Evolutionary conservation across 352 stramenopile genomes (phyloP), one percentile per base, ranked within the genome.

Genomic region (Thalassiosira pacifica): DNA sequence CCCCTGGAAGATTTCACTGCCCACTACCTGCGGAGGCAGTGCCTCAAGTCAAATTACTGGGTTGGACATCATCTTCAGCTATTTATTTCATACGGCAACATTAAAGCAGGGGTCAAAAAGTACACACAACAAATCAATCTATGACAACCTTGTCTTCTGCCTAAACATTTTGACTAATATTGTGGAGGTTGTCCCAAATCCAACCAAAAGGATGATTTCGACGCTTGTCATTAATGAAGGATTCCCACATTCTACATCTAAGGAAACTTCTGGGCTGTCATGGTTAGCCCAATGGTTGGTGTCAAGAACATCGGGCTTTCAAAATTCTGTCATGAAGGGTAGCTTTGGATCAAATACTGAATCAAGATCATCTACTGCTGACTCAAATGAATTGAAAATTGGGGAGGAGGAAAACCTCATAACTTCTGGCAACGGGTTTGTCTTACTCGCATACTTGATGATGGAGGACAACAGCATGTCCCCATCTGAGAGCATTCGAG

Each of bases 121-220:
- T 16, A 34, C 34, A n/a, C 6, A 86, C 72, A 45, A 81, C 11
- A 80, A 86, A 52, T 45, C 31, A 19, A 24, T 19, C 1, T 91
- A 93, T 70, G 91, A 95, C 57, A 76, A 64, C 9, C 76, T 64
- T 26, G 90, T 94, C 29, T 94, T 94, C 67, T 94, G 87, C 73
- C 70, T 95, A 24, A 95, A 93, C 72, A 93, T 91, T 27, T 59
- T 95, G 0, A 90, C 92, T n/a, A 95, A 95, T 86, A 61, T 91
- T 69, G 76, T 92, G 2, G 92, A 94, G 78, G 85, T 82, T 67
- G 75, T 61, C 11, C 72, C 78, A 26, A 59, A 64, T 79, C 10
- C 48, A 76, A 69, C 69, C 24, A 84, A 71, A 66, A 26, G 53
- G 0, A 78, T 82, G 31, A 70, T 87, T 32, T 67, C 71, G 42